Evolutionary conservation across 805 yeast species (phyloP), one percentile per base, ranked within the genome.

Genomic region (Saturnispora sekii): DNA sequence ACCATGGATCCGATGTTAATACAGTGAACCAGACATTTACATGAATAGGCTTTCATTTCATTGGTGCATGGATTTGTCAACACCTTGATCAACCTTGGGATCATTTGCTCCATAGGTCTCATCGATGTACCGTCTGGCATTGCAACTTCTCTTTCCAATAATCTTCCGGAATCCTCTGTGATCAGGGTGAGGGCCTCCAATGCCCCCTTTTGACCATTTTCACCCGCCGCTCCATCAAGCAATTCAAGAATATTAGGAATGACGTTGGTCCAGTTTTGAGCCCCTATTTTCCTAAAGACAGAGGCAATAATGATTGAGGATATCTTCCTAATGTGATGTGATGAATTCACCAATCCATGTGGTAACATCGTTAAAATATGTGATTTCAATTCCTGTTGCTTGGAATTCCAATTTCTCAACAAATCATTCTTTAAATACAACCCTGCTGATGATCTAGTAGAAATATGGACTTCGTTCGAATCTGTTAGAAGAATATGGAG

Each of bases 241-340:
- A 88, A 63, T 42, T 74, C 75, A 52, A 89, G 62, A 40, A 90
- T 67, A 51, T 76, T 79, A 2, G 83, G 79, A n/a, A 90, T 64
- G 28, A 82, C 69, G 37, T 70, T 73, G 2, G 93, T 88, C 96
- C 96, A 86, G 26, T 69, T 67, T 21, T 69, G 65, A 36, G 84
- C 68, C 1, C 96, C 94, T 45, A 63, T 63, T 9, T 76, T 68
- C 2, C 83, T 70, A 53, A 88, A 83, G 29, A 93, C 64, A 0
- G 96, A 73, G 2, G 97, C 84, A 43, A 90, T 79, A 41, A 88
- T 95, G 56, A 81, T 88, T 34, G 97, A 96, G 5, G 96, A 81
- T 48, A 90, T 85, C 58, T 84, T 87, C 49, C 95, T 74, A 28
- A 90, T 84, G 52, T 85, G 66, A n/a, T 66, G 60, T 44, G 74